Base-by-base conservation (phyloP, 1,284 basidiomycete species). In the Microbotryomycetes sp. region DNA sequence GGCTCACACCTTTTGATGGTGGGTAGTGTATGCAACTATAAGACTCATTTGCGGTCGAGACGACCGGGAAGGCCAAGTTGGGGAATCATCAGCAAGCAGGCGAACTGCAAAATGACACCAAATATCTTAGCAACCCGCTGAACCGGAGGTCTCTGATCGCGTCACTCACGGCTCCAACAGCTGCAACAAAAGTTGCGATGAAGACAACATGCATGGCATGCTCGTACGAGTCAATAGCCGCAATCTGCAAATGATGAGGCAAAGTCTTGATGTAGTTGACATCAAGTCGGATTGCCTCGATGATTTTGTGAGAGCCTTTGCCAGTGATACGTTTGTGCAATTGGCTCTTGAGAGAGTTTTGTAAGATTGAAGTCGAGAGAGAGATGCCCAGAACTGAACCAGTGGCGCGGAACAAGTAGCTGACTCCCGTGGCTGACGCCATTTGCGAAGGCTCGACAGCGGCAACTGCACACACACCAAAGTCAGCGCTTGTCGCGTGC, bases 301-400 rank as follows among this genome's bases (percentile, higher is more conserved):
- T 74, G 32, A 75, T 62, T 55, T 68, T 48, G 57, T 50, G 53
- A 22, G 63, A 59, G 52, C 62, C 53, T 36, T 63, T 56, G 56
- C 66, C 66, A 16, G 49, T 57, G 49, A 70, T 62, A 65, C 73
- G 71, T 32, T 60, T 56, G 3, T 70, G 67, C 14, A 77, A 67
- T 56, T 71, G 58, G 36, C 61, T 56, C 60, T 73, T 73, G 60
- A 77, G 71, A 49, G 69, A 64, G 67, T 75, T 74, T 63, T 77
- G 76, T 32, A 77, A 70, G 51, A 77, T 72, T 23, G 74, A 74
- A 51, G 71, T 72, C 9, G 75, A 73, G 23, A 76, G 70, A 28
- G 76, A 76, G 58, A 77, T 76, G 30, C 76, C 76, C 30, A 76
- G 68, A 22, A 77, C 75, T 25, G 72, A 74, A 45, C 76, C 76